These are phyloP conservation scores for Spathaspora arborariae DNA, from an alignment of 805 yeast genomes.

Conservation along the genomic window DNA sequence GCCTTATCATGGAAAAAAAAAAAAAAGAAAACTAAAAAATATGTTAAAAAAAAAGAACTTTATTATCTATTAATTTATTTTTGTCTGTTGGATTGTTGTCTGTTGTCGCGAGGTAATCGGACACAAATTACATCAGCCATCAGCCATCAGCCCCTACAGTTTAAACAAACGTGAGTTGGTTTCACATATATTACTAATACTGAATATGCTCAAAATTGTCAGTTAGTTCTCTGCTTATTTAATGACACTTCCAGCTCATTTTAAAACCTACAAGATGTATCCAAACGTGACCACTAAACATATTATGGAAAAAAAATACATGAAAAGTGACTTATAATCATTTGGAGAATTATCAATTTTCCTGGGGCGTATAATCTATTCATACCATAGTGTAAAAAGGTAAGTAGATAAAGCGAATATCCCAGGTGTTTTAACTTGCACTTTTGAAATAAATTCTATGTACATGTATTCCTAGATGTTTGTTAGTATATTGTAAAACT, in stretches of 20 bases:
- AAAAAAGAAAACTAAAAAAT: background rate
- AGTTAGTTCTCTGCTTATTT: background rate
- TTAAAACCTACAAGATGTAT: background rate
- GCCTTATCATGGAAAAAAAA: constrained; percentile 1
- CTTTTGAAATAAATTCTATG: background rate
- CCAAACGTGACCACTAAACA: constrained; percentile 1
- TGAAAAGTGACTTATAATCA: background rate
- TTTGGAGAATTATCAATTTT: constrained; percentile 1
- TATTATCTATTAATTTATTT: background rate
- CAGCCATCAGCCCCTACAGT: no score
- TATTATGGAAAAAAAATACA: background rate
- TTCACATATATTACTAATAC: no score
- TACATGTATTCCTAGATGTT: constrained; percentile 1
- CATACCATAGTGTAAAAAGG: constrained; percentile 2
- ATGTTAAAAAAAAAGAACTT: background rate
- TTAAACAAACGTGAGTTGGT: no score
- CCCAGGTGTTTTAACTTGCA: constrained; percentile 5
- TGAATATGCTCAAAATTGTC: no score
- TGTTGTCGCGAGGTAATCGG: no score
- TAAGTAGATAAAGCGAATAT: constrained; percentile 8
- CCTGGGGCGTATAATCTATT: constrained; percentile 10
- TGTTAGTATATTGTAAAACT: background rate
- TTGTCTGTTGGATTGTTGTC: no score
- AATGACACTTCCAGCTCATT: no score
- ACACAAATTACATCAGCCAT: no score